A percentile compares a stretch with the other conserved stretches of the same genome.
phyloP scores from a whole-genome alignment of 345 rosid genomes.

The Lumnitzera littorea region DNA sequence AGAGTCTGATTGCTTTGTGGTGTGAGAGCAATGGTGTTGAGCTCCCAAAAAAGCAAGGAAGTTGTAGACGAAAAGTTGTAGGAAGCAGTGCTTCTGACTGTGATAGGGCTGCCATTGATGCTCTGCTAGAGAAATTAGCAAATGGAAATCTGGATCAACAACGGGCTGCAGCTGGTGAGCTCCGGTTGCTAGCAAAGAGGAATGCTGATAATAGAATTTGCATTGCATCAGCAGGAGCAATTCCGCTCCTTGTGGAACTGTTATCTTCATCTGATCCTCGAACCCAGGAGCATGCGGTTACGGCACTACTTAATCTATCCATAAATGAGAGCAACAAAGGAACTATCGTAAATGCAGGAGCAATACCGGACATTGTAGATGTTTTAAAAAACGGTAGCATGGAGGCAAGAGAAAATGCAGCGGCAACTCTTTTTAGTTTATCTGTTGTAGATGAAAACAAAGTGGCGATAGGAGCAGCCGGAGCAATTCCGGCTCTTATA shows the following conservation, averaged over 20 bases:
- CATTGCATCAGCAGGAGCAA: slow-evolving; percentile 91
- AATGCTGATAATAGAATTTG: slow-evolving; percentile 93
- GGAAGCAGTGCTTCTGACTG: slow-evolving; percentile 72
- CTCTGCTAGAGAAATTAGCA: slow-evolving; percentile 56
- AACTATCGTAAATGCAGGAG: slow-evolving; percentile 87
- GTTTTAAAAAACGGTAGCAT: slow-evolving; percentile 86
- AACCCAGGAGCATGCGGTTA: slow-evolving; percentile 94
- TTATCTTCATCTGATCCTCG: slow-evolving; percentile 75
- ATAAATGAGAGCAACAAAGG: slow-evolving; percentile 90
- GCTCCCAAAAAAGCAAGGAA: slow-evolving; percentile 72
- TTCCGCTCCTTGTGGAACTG: slow-evolving; percentile 82
- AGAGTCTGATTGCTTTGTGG: slow-evolving; percentile 91
- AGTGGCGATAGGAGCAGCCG: slow-evolving; percentile 93
- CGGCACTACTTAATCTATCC: slow-evolving; percentile 95
- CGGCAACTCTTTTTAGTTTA: slow-evolving; percentile 92
- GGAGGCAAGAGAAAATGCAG: slow-evolving; percentile 99
- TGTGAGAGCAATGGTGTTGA: slow-evolving; percentile 94
- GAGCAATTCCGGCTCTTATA: slow-evolving; percentile 90
- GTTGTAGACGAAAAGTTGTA: slow-evolving; percentile 37
- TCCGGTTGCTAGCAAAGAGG: slow-evolving; percentile 86
- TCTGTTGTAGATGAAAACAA: slow-evolving; percentile 96
- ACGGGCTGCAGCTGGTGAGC: slow-evolving; percentile 96
- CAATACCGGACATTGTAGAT: slow-evolving; percentile 86
- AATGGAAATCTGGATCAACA: slow-evolving; percentile 64
- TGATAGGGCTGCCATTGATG: slow-evolving; percentile 58